Percentiles rank a stretch among this genome's conserved stretches.
phyloP scores from a whole-genome alignment of 225 moss, liverwort and hornwort genomes.

The Pseudoscleropodium purum region DNA sequence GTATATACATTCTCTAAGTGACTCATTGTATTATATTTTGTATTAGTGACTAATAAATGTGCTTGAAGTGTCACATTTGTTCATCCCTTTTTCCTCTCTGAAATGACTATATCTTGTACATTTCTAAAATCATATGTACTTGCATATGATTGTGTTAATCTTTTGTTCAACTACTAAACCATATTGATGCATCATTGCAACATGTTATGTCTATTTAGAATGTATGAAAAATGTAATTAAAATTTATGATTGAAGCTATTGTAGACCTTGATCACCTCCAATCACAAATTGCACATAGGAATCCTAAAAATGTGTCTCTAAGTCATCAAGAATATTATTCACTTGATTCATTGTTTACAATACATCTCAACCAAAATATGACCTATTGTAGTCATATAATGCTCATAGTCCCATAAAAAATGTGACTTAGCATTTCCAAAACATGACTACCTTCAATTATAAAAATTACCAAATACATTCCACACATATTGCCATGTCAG shows the following conservation, averaged over 20 bases:
- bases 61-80: neutral
- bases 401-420: neutral
- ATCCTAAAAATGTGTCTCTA: neutral
- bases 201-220: rapidly evolving
- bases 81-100: neutral
- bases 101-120: neutral
- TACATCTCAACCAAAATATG: neutral
- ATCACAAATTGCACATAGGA: too few species aligned
- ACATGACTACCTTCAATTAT: neutral
- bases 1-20: neutral
- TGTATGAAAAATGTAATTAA: neutral
- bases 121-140: neutral
- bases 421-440: neutral
- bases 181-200: neutral
- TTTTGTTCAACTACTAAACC: neutral
- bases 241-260: neutral
- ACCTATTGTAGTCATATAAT: neutral
- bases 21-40: neutral
- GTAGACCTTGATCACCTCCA: neutral
- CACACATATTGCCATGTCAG: neutral
- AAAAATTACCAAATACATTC: neutral
- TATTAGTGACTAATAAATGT: neutral
- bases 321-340: neutral
- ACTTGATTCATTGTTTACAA: neutral
- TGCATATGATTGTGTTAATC: neutral